Percentiles rank a stretch among this genome's conserved stretches.
Evolutionary conservation across 345 rosid species (phyloP).

Genomic region (Eucalyptus erythrocorys): DNA sequence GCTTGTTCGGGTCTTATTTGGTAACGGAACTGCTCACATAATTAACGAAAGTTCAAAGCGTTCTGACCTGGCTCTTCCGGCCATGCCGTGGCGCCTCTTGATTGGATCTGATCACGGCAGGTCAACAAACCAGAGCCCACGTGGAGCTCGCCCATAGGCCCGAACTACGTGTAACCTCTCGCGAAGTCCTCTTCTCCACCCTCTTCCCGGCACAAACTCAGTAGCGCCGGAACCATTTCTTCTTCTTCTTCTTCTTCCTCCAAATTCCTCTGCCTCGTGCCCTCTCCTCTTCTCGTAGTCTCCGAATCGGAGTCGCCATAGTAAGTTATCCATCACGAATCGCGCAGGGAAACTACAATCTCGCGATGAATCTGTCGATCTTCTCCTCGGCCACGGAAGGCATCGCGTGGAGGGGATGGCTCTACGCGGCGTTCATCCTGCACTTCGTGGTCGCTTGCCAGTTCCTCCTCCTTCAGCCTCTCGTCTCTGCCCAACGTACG

Average conservation of each 20-base stretch:
- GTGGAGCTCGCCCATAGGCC: slow-evolving; percentile 28
- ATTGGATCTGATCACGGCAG: neutral
- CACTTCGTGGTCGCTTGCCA: slow-evolving; percentile 76
- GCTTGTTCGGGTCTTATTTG: neutral
- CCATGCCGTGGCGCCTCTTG: slow-evolving; percentile 6
- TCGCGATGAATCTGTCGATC: neutral
- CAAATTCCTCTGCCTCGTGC: neutral
- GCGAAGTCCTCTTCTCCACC: neutral
- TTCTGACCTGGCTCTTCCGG: slow-evolving; percentile 8
- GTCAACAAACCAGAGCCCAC: slow-evolving; percentile 2
- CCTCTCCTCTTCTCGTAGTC: neutral
- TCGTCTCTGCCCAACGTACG: slow-evolving; percentile 75
- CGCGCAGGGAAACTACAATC: neutral
- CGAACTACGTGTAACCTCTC: slow-evolving; percentile 25
- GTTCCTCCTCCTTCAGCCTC: slow-evolving; percentile 82
- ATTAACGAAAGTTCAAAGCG: neutral
- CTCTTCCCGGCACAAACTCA: neutral
- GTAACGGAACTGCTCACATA: neutral
- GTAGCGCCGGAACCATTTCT: neutral
- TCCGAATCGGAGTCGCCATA: neutral
- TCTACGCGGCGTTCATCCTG: slow-evolving; percentile 43
- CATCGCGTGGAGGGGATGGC: slow-evolving; percentile 71
- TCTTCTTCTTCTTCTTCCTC: neutral
- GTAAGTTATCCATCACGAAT: neutral
- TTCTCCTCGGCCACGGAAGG: slow-evolving; percentile 35